Evolutionary conservation across 768 basidiomycete species (phyloP), one percentile per base, ranked within the genome.

Genomic region (Trametes coccinea): DNA sequence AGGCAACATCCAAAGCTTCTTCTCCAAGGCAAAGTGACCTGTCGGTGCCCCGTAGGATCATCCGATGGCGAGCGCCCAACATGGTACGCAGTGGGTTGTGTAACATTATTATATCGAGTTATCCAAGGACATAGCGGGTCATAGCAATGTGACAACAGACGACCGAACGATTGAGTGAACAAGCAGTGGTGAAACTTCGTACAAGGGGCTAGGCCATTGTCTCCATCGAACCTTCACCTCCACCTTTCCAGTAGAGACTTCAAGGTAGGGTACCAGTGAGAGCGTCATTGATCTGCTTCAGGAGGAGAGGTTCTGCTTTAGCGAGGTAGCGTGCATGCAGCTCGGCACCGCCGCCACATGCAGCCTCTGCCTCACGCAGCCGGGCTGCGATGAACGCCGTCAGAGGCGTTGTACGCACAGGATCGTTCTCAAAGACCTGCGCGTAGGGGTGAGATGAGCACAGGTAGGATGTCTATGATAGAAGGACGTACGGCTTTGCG

Each of bases 381-480:
- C 84, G 80, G 17, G 73, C 73, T 3, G 78, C 80, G 53, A 95
- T 77, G 70, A 80, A 89, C 6, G 75, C 71, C 31, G 83, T 84
- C n/a, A 95, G 82, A 34, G 82, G 82, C 3, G 79, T 75, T 3
- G 80, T 85, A n/a, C 87, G 84, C 40, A 93, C 83, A 0, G 88
- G 87, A 70, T 95, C 93, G 29, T 73, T 78, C 11, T 89, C 80
- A 61, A 84, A 86, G 11, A 88, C 70, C 93, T 95, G 67, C 10
- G 4, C 16, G 9, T 11, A 11, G 2, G 45, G 29, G 29, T 29
- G 11, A 3, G 27, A 17, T 56, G 29, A 54, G 22, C 17, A n/a
- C 0, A 29, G 4, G 30, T 16, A 4, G 8, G 14, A 31, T 7
- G 34, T 9, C 11, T 37, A 9, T 7, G 22, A 1, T 31, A 45